phyloP scores from a whole-genome alignment of 1,284 basidiomycete genomes.

The Malassezia vespertilionis region DNA sequence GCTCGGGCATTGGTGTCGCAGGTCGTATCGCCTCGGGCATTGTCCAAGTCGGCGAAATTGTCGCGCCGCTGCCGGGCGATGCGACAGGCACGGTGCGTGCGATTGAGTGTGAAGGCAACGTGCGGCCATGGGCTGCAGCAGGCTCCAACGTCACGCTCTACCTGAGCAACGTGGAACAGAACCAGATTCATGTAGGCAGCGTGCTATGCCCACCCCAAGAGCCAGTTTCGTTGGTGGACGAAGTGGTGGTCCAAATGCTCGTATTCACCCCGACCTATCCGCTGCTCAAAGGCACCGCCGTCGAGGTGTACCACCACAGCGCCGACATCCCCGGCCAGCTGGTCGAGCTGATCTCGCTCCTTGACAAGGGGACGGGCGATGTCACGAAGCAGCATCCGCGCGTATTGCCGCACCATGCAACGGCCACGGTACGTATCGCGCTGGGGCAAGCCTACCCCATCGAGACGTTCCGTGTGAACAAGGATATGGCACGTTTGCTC shows the following conservation, averaged over 20 bases:
- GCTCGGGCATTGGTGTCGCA: slow-evolving; percentile 64
- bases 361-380: slow-evolving; percentile 68
- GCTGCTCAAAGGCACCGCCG: slow-evolving; percentile 73
- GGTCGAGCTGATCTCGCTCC: slow-evolving; percentile 62
- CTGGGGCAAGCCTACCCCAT: slow-evolving; percentile 33
- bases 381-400: slow-evolving; percentile 65
- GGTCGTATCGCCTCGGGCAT: slow-evolving; percentile 81
- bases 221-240: slow-evolving; percentile 61
- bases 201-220: slow-evolving; percentile 66
- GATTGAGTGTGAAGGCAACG: slow-evolving; percentile 72
- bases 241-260: slow-evolving; percentile 76
- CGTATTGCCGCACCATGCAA: slow-evolving; percentile 68
- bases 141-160: slow-evolving; percentile 79
- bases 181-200: slow-evolving; percentile 71
- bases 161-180: slow-evolving; percentile 70
- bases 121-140: slow-evolving; percentile 73
- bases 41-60: slow-evolving; percentile 77
- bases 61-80: slow-evolving; percentile 81
- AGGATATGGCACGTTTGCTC: slow-evolving; percentile 88
- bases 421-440: slow-evolving; percentile 70
- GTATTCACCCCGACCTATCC: slow-evolving; percentile 86
- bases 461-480: slow-evolving; percentile 77
- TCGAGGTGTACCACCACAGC: slow-evolving; percentile 80
- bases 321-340: slow-evolving; percentile 79
- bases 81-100: slow-evolving; percentile 75